Evolutionary conservation across 1,284 basidiomycete genomes (phyloP).

Genomic region (Wolfiporia cocos): DNA sequence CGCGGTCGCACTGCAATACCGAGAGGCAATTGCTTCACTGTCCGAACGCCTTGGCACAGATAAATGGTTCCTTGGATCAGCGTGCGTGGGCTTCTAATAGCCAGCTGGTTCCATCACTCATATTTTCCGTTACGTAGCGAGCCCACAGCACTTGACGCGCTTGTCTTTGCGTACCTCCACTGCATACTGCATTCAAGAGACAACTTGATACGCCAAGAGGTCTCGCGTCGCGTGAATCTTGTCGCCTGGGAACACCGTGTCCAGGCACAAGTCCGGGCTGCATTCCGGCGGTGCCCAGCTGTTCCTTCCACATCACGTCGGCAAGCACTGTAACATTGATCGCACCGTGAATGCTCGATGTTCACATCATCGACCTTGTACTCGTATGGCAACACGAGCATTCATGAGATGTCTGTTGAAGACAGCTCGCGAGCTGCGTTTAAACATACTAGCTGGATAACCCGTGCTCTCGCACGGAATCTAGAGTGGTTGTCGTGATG

Average conservation of each 20-base stretch:
- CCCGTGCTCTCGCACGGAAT: too few species aligned
- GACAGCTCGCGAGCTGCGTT: too few species aligned
- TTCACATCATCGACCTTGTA: too few species aligned
- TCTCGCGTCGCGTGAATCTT: slow-evolving; percentile 65
- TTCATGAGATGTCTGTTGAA: too few species aligned
- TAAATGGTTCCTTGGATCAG: slow-evolving; percentile 72
- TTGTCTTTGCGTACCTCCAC: slow-evolving; percentile 74
- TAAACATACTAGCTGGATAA: too few species aligned
- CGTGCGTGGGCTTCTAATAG: slow-evolving; percentile 49
- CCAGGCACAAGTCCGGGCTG: slow-evolving; percentile 46
- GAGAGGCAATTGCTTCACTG: slow-evolving; percentile 65
- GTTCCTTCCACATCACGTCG: too few species aligned
- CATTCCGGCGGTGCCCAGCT: slow-evolving; percentile 32
- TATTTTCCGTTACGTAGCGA: slow-evolving; percentile 30
- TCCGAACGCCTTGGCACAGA: slow-evolving; percentile 69
- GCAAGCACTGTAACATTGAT: too few species aligned
- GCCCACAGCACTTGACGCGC: slow-evolving; percentile 73
- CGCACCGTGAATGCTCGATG: too few species aligned
- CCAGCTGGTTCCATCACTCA: too few species aligned
- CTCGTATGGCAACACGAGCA: too few species aligned
- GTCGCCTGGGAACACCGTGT: slow-evolving; percentile 71
- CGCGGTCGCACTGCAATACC: slow-evolving; percentile 50
- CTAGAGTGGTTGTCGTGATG: too few species aligned
- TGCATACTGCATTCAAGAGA: slow-evolving; percentile 49
- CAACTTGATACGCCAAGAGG: slow-evolving; percentile 48